Percentiles rank a stretch among this genome's conserved stretches.
Evolutionary conservation across 1,284 basidiomycete genomes (phyloP).

Genomic region (Sanguinoderma infundibulare): DNA sequence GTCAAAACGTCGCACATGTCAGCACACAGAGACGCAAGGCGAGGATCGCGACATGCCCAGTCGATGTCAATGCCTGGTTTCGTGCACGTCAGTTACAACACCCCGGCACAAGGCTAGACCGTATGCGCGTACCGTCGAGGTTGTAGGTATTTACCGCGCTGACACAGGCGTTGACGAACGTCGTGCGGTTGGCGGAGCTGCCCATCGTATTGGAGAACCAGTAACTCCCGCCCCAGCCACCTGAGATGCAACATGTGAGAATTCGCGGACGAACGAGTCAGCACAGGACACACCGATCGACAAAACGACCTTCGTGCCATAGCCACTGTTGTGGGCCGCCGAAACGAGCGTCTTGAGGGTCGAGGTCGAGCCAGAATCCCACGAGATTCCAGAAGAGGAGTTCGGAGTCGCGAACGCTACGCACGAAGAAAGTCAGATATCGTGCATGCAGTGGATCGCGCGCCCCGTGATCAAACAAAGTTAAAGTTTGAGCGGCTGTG

Average conservation of each 20-base stretch:
- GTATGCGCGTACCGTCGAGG: slow-evolving; percentile 55
- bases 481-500: background rate
- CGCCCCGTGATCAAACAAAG: background rate
- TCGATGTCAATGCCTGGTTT: slow-evolving; percentile 68
- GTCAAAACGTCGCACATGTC: background rate
- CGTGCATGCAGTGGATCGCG: background rate
- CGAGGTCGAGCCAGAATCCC: slow-evolving; percentile 56
- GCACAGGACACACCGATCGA: slow-evolving; percentile 54
- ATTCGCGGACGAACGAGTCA: background rate
- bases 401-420: slow-evolving; percentile 76
- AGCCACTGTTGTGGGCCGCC: slow-evolving; percentile 59
- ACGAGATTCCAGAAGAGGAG: slow-evolving; percentile 57
- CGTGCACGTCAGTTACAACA: slow-evolving; percentile 1
- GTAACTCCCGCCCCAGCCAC: slow-evolving; percentile 58
- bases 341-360: slow-evolving; percentile 68
- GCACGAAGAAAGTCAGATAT: slow-evolving; percentile 18
- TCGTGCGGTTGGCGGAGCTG: slow-evolving; percentile 50
- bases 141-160: slow-evolving; percentile 62
- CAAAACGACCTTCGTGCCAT: slow-evolving; percentile 68
- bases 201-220: slow-evolving; percentile 71
- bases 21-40: background rate
- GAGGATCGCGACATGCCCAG: slow-evolving; percentile 46
- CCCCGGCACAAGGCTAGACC: background rate
- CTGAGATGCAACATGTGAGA: slow-evolving; percentile 27
- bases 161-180: slow-evolving; percentile 65